A percentile compares a stretch with the other conserved stretches of the same genome.
phyloP scores from a whole-genome alignment of 768 basidiomycete genomes.

The Boletus bicolor region DNA sequence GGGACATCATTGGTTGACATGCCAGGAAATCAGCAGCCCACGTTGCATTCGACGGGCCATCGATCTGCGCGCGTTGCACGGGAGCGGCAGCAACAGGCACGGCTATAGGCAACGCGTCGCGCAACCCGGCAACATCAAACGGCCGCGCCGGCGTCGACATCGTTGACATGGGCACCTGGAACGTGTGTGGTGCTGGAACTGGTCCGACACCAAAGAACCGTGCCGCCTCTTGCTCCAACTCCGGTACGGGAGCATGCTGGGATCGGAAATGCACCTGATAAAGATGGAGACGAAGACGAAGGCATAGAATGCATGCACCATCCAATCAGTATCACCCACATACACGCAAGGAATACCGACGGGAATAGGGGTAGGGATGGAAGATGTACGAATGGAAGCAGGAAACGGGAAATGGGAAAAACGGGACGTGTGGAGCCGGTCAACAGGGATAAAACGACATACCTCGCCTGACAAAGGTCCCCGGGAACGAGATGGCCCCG shows the following conservation, averaged over 20 bases:
- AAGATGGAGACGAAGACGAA: neutral
- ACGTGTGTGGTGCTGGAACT: conserved; percentile 27
- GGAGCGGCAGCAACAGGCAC: neutral
- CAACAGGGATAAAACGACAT: conserved; percentile 18
- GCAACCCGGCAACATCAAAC: conserved; percentile 56
- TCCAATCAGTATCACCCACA: neutral
- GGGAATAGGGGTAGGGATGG: neutral
- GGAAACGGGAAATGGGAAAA: neutral
- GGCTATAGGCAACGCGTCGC: conserved; percentile 20
- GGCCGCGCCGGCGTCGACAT: conserved; percentile 32
- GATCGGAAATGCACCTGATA: conserved; percentile 57
- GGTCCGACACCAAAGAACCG: conserved; percentile 55
- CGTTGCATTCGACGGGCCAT: conserved; percentile 22
- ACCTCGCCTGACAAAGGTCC: conserved; percentile 56
- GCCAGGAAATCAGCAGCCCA: conserved; percentile 65
- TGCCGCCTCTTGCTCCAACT: conserved; percentile 61
- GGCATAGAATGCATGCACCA: neutral
- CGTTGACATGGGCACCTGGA: conserved; percentile 5
- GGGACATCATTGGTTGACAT: conserved; percentile 24
- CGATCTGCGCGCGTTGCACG: conserved; percentile 20
- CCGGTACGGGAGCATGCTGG: conserved; percentile 38
- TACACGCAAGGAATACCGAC: neutral
- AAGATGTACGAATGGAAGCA: conserved; percentile 6
- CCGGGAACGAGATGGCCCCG: conserved; percentile 46
- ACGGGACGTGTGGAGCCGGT: conserved; percentile 7